Conservation (phyloP, 768 basidiomycete species). For the Russula vinacea region DNA sequence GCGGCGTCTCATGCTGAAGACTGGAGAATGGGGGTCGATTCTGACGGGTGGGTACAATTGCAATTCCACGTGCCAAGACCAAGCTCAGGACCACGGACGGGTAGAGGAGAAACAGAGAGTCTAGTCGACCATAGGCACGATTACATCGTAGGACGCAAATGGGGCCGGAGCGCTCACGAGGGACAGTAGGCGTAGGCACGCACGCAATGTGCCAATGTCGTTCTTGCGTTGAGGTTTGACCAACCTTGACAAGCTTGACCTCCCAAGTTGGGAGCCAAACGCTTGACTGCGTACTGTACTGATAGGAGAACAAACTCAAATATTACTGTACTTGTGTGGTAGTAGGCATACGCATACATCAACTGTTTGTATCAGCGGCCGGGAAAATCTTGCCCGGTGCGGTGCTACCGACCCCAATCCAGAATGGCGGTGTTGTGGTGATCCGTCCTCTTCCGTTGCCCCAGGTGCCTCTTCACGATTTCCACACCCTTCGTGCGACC, state of each 20-base stretch:
- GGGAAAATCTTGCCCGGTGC: no score
- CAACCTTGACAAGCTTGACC: neutral
- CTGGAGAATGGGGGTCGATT: neutral
- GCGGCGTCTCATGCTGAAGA: neutral
- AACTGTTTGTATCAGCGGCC: neutral
- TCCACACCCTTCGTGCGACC: neutral
- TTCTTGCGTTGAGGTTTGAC: neutral
- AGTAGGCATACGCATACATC: neutral
- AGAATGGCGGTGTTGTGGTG: no score
- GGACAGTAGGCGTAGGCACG: no score
- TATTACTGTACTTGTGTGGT: neutral
- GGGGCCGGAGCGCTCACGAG: neutral
- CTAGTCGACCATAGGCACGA: neutral
- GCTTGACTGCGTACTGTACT: neutral
- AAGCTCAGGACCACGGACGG: neutral
- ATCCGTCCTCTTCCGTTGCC: neutral
- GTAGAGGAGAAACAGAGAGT: neutral
- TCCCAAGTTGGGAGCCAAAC: neutral
- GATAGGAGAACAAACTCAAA: neutral
- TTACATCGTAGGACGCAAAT: neutral
- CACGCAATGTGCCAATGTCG: no score
- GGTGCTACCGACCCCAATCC: no score
- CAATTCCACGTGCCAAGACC: constrained; percentile 2
- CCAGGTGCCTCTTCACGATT: neutral
- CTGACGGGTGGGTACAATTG: constrained; percentile 13